Percentiles rank a stretch among this genome's conserved stretches.
These are phyloP conservation scores for Annona cherimola DNA, from an alignment of 164 flowering plant genomes.

Conservation along the genomic window DNA sequence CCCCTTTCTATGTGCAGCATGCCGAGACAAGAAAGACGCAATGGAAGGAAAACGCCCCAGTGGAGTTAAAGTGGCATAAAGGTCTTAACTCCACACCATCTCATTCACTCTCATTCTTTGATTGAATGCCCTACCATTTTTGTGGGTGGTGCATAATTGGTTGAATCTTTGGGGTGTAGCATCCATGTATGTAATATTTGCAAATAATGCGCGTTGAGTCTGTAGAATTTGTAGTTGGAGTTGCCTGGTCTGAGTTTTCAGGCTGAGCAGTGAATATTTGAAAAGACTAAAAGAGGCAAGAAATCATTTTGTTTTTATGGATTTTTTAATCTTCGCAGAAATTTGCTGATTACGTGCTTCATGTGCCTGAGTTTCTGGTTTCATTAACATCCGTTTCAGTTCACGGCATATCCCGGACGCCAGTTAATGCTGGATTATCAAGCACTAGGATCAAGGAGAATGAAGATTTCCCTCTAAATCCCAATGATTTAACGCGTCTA, in stretches of 20 bases:
- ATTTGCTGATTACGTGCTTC: no score
- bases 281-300: no score
- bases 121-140: slow-evolving; percentile 1
- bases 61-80: slow-evolving; percentile 49
- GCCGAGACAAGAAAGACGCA: slow-evolving; percentile 73
- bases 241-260: neutral
- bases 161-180: neutral
- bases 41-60: slow-evolving; percentile 83
- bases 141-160: slow-evolving; percentile 1
- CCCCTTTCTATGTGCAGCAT: slow-evolving; percentile 73
- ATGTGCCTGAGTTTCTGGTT: no score
- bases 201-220: neutral
- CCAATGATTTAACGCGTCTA: no score
- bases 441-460: no score
- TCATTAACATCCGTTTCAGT: no score
- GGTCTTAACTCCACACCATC: neutral
- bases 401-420: no score
- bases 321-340: neutral
- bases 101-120: slow-evolving; percentile 2
- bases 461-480: no score
- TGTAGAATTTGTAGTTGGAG: neutral
- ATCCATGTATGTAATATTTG: slow-evolving; percentile 7
- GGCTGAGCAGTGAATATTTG: neutral
- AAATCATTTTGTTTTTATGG: neutral
- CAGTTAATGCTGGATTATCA: no score